phyloP scores from a whole-genome alignment of 2,329 filamentous ascomycete species.

The Tolypocladium inflatum region DNA sequence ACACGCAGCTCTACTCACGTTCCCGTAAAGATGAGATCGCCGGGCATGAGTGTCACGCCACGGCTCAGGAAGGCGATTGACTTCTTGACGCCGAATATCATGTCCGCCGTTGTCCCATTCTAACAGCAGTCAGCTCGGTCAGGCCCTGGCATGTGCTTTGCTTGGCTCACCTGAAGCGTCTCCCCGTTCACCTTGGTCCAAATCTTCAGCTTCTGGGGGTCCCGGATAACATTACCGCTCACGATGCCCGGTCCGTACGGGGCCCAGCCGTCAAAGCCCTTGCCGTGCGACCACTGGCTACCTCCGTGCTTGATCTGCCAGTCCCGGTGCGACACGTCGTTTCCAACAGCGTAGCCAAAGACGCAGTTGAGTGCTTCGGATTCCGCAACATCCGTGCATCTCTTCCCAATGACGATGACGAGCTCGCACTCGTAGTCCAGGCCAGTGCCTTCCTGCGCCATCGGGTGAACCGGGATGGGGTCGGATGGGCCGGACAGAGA shows the following conservation, averaged over 20 bases:
- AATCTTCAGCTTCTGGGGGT: slow-evolving; percentile 48
- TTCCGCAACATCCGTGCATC: slow-evolving; percentile 55
- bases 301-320: slow-evolving; percentile 63
- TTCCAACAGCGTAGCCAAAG: slow-evolving; percentile 64
- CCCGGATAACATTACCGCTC: slow-evolving; percentile 39
- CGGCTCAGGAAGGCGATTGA: slow-evolving; percentile 50
- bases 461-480: slow-evolving; percentile 53
- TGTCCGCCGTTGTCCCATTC: slow-evolving; percentile 47
- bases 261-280: slow-evolving; percentile 69
- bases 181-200: slow-evolving; percentile 50
- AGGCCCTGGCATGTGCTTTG: too few relatives aligned
- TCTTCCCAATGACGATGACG: slow-evolving; percentile 61
- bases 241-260: slow-evolving; percentile 67
- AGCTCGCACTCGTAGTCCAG: slow-evolving; percentile 78
- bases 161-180: slow-evolving; percentile 35
- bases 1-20: slow-evolving; percentile 31
- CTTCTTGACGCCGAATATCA: slow-evolving; percentile 54
- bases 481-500: slow-evolving; percentile 55
- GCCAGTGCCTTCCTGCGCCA: slow-evolving; percentile 56
- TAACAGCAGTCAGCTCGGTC: slow-evolving; percentile 10
- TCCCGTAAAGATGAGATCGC: slow-evolving; percentile 58
- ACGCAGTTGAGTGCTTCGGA: slow-evolving; percentile 60
- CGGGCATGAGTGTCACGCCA: slow-evolving; percentile 53
- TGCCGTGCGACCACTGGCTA: slow-evolving; percentile 62
- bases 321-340: slow-evolving; percentile 73